Conservation (phyloP, 176 grass and related monocot species). For the Poa pratensis region DNA sequence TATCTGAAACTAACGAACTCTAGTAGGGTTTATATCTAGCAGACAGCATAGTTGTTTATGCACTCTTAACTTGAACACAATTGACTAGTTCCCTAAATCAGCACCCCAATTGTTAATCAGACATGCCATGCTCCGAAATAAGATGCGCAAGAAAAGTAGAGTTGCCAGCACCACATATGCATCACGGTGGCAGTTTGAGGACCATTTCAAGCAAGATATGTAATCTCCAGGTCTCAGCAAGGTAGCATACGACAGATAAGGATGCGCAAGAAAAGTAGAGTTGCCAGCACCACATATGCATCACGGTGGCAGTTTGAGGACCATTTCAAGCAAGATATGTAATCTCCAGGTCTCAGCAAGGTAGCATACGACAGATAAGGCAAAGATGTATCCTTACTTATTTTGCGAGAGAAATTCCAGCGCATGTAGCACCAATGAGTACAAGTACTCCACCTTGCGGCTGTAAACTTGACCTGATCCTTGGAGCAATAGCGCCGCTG, state of each 20-base stretch:
- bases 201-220: constrained; percentile 4
- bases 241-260: constrained; percentile 1
- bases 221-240: neutral
- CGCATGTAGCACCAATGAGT: constrained; percentile 80
- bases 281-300: neutral
- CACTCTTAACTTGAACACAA: too few relatives aligned
- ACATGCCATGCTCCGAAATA: neutral
- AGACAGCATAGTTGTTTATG: neutral
- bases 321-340: neutral
- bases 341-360: neutral
- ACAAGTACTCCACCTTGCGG: constrained; percentile 93
- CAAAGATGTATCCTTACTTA: constrained; percentile 61
- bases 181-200: constrained; percentile 30
- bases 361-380: neutral
- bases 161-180: neutral
- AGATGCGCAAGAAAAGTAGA: neutral
- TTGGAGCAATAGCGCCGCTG: constrained; percentile 89
- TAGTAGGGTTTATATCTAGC: neutral
- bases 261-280: neutral
- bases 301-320: constrained; percentile 28
- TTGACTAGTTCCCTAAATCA: neutral
- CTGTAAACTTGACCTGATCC: constrained; percentile 95
- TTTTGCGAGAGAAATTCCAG: constrained; percentile 91
- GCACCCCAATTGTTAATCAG: neutral
- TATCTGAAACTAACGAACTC: neutral